Base-by-base conservation (phyloP, 2,329 filamentous ascomycete species). In the Epichloe gansuensis region DNA sequence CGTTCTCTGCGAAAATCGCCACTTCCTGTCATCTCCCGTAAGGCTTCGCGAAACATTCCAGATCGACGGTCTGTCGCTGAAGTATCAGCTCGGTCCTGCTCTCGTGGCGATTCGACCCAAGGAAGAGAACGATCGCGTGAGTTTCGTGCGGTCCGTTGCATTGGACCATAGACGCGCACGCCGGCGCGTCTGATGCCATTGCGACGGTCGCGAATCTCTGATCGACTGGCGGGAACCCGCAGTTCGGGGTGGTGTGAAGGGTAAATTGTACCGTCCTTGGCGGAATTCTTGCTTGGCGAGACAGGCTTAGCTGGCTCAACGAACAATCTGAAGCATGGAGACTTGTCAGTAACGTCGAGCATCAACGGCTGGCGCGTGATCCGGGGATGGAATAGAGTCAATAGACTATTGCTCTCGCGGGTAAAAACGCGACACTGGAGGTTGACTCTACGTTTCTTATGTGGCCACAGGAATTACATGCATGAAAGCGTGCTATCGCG, bases 241-340 rank as follows among this genome's bases (percentile, higher is more conserved):
- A 74, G 73, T n/a, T 66, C 60, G 11, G 71, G 68, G 47, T 71
- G 71, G 44, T 63, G 62, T 25, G 66, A 66, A 5, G 62, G 31
- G 31, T 31, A 31, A 31, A 31, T 56, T 17, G 58, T 52, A 42
- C 57, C 49, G 49, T 41, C 54, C 53, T 66, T 72, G 39, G 59
- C 57, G 27, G 64, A 55, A 36, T 65, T 50, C 56, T 71, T 72
- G 46, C 62, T 57, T 13, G 64, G 58, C 44, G 72, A 51, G 54
- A 74, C 71, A 47, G 72, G 72, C 57, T 73, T 69, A 56, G 72
- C 67, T 36, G 71, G 71, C 39, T 72, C 70, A 50, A 74, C 60
- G 56, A 74, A 76, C 35, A 75, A 63, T 56, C 74, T 76, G 55
- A 27, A 52, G 44, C 42, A 34, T 38, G n/a, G 23, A 25, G 49